These are phyloP conservation scores for Cyclocybe cylindracea DNA, from an alignment of 768 basidiomycete species.

Conservation along the genomic window DNA sequence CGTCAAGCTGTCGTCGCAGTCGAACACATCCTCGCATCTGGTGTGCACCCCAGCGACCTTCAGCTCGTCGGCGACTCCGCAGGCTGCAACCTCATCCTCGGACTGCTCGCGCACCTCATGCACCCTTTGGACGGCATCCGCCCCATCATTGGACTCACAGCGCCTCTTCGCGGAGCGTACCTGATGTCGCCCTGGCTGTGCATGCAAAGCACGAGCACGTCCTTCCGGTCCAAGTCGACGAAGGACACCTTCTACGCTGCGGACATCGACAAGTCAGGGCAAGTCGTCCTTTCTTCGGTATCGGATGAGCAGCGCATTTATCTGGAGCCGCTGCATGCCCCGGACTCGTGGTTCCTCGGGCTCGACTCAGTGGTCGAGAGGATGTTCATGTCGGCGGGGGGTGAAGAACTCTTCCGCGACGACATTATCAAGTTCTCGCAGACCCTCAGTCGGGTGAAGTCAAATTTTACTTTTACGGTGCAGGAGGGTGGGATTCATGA, in stretches of 20 bases:
- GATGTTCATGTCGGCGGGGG: slow-evolving; percentile 26
- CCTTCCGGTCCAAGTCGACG: neutral
- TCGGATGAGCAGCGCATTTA: slow-evolving; percentile 4
- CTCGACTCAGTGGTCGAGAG: slow-evolving; percentile 20
- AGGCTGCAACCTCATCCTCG: slow-evolving; percentile 29
- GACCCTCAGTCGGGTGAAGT: slow-evolving; percentile 1
- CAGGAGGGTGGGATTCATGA: slow-evolving; percentile 14
- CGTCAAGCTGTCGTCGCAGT: slow-evolving; percentile 25
- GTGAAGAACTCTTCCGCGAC: slow-evolving; percentile 22
- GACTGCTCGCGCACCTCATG: slow-evolving; percentile 29
- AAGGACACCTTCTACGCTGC: slow-evolving; percentile 4
- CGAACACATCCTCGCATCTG: slow-evolving; percentile 26
- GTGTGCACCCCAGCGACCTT: slow-evolving; percentile 26
- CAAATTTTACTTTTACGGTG: slow-evolving; percentile 7
- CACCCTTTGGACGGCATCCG: slow-evolving; percentile 26
- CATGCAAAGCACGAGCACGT: slow-evolving; percentile 12
- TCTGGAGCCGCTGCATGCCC: slow-evolving; percentile 18
- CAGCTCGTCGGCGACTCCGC: slow-evolving; percentile 35
- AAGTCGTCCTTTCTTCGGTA: slow-evolving; percentile 1
- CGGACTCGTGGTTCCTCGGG: slow-evolving; percentile 25
- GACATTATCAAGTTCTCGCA: slow-evolving; percentile 20
- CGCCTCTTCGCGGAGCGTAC: slow-evolving; percentile 21
- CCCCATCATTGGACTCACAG: slow-evolving; percentile 9
- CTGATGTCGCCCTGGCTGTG: slow-evolving; percentile 33
- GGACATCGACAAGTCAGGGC: neutral